Percentiles rank a stretch among this genome's conserved stretches.
phyloP scores from a whole-genome alignment of 805 yeast genomes.

The Teunomyces kruisii region DNA sequence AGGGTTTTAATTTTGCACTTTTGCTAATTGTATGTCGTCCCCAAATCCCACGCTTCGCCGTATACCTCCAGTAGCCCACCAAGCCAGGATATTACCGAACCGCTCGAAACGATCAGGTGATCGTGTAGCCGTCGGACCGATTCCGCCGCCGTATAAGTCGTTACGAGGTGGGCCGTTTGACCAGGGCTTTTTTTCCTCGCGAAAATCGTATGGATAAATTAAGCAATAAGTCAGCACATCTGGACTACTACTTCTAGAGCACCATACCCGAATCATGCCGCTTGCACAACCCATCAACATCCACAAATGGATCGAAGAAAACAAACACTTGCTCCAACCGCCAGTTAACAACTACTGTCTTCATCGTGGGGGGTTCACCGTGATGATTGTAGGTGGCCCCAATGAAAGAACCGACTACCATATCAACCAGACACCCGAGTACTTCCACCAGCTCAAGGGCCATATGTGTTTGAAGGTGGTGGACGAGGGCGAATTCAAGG shows the following conservation, averaged over 20 bases:
- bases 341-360: slow-evolving; percentile 91
- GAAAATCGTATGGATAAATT: not conserved
- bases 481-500: slow-evolving; percentile 65
- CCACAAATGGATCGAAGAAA: slow-evolving; percentile 77
- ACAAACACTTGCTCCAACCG: slow-evolving; percentile 74
- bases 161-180: not conserved
- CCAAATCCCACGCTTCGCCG: too few relatives aligned
- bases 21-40: too few relatives aligned
- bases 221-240: not conserved
- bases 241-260: not conserved
- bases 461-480: slow-evolving; percentile 82
- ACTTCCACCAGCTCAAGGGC: slow-evolving; percentile 87
- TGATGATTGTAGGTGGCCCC: slow-evolving; percentile 96
- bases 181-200: not conserved
- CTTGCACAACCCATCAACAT: slow-evolving; percentile 72
- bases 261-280: slow-evolving; percentile 31
- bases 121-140: too few relatives aligned
- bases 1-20: too few relatives aligned
- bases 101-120: not conserved
- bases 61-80: too few relatives aligned
- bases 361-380: slow-evolving; percentile 89
- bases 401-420: slow-evolving; percentile 93
- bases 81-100: not conserved
- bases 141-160: not conserved
- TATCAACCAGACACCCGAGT: slow-evolving; percentile 91